A percentile compares a stretch with the other conserved stretches of the same genome.
phyloP scores from a whole-genome alignment of 495 filamentous ascomycete species.

The Penicillium arizonense region DNA sequence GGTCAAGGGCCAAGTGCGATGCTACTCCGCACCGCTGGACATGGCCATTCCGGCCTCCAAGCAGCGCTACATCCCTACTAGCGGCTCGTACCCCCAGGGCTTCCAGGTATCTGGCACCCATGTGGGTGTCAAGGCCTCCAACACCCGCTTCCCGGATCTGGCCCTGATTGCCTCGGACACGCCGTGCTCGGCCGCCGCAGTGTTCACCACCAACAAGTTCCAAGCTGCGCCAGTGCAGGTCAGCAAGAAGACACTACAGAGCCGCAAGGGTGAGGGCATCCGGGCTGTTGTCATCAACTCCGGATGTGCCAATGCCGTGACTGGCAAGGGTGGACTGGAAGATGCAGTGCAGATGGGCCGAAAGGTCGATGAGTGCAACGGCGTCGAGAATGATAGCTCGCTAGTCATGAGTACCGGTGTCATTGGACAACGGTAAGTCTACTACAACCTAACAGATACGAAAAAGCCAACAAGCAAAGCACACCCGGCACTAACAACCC shows the following conservation, averaged over 20 bases:
- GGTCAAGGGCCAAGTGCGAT: conserved; percentile 45
- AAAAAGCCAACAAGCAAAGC: background rate
- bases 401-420: conserved; percentile 98
- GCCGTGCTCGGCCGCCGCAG: conserved; percentile 88
- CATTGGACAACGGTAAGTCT: conserved; percentile 79
- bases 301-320: conserved; percentile 97
- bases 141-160: conserved; percentile 85
- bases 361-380: conserved; percentile 68
- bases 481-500: background rate
- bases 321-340: conserved; percentile 84
- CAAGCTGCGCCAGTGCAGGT: conserved; percentile 93
- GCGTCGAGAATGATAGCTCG: conserved; percentile 63
- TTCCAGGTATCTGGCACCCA: conserved; percentile 85
- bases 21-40: conserved; percentile 62
- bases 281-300: conserved; percentile 88
- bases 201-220: conserved; percentile 98
- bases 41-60: conserved; percentile 67
- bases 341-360: conserved; percentile 83
- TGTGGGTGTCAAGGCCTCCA: conserved; percentile 90
- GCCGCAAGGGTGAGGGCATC: conserved; percentile 65
- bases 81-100: conserved; percentile 83
- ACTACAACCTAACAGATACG: background rate
- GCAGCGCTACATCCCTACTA: conserved; percentile 84
- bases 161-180: conserved; percentile 83
- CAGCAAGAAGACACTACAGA: conserved; percentile 66